Evolutionary conservation across 805 yeast species (phyloP).

Genomic region (Ogataea pilisensis): DNA sequence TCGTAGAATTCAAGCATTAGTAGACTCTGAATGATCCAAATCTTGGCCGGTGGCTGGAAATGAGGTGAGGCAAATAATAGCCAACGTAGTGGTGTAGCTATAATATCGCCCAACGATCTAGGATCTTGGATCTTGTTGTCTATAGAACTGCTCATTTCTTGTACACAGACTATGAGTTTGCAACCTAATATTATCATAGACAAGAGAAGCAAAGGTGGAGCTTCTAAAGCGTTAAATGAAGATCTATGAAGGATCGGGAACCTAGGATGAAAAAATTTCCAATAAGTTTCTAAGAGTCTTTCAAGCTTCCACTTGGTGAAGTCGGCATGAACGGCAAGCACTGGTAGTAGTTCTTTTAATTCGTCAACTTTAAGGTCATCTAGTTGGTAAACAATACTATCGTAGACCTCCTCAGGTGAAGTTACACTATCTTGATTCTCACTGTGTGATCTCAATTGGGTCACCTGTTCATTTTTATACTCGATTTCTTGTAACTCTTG

Average conservation of each 20-base stretch:
- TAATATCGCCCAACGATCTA: conserved; percentile 37
- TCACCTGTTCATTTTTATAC: too few relatives aligned
- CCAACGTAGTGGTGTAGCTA: conserved; percentile 38
- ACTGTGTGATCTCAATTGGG: too few relatives aligned
- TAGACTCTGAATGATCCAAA: conserved; percentile 75
- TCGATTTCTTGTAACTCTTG: not conserved
- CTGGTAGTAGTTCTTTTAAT: conserved; percentile 25
- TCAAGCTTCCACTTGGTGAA: conserved; percentile 28
- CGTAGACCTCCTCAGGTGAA: not conserved
- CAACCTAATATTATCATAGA: conserved; percentile 59
- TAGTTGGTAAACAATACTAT: conserved; percentile 6
- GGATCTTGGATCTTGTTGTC: conserved; percentile 20
- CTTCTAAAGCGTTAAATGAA: conserved; percentile 45
- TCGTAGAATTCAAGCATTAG: conserved; percentile 75
- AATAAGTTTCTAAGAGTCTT: conserved; percentile 37
- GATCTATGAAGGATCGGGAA: conserved; percentile 57
- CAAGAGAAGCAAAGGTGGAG: conserved; percentile 48
- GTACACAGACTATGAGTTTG: conserved; percentile 29
- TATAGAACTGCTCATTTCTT: conserved; percentile 19
- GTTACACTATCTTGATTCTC: not conserved
- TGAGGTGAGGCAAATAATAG: conserved; percentile 64
- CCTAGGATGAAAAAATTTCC: conserved; percentile 58
- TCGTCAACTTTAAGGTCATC: conserved; percentile 18
- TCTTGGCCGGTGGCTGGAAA: conserved; percentile 70
- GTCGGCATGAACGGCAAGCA: conserved; percentile 24